Evolutionary conservation across 345 rosid genomes (phyloP).

Genomic region (Syzygium grande): DNA sequence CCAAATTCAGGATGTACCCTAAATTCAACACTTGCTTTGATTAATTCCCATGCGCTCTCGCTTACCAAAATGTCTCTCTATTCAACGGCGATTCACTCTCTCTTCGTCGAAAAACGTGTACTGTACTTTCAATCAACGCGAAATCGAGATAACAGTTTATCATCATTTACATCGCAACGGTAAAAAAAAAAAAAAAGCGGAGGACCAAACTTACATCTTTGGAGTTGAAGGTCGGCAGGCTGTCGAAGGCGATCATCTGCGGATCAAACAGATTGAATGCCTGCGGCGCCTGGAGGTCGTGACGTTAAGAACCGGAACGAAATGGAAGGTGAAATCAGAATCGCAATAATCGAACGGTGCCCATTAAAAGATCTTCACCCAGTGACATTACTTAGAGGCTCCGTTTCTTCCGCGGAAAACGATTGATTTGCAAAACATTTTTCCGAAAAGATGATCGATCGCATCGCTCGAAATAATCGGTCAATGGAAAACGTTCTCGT

Average conservation of each 20-base stretch:
- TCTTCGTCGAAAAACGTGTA: not conserved
- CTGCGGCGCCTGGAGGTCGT: conserved; percentile 43
- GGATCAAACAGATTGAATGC: conserved; percentile 78
- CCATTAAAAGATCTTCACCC: not conserved
- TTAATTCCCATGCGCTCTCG: not conserved
- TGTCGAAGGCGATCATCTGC: conserved; percentile 26
- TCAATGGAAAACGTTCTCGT: too few relatives aligned
- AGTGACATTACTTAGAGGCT: not conserved
- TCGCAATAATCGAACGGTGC: not conserved
- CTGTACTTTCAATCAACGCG: not conserved
- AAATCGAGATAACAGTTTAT: not conserved
- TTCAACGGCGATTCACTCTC: not conserved
- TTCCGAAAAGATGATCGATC: too few relatives aligned
- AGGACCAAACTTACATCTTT: conserved; percentile 53
- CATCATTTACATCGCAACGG: not conserved
- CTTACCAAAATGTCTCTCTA: not conserved
- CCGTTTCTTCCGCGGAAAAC: too few relatives aligned
- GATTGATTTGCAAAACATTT: too few relatives aligned
- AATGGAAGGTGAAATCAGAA: not conserved
- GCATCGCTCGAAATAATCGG: too few relatives aligned
- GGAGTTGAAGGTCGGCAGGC: conserved; percentile 30
- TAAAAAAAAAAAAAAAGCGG: not conserved
- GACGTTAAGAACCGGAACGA: not conserved
- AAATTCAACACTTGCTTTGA: not conserved
- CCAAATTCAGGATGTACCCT: not conserved